These are phyloP conservation scores for Fusarium nanum DNA, from an alignment of 2,329 filamentous ascomycete species.

Conservation along the genomic window DNA sequence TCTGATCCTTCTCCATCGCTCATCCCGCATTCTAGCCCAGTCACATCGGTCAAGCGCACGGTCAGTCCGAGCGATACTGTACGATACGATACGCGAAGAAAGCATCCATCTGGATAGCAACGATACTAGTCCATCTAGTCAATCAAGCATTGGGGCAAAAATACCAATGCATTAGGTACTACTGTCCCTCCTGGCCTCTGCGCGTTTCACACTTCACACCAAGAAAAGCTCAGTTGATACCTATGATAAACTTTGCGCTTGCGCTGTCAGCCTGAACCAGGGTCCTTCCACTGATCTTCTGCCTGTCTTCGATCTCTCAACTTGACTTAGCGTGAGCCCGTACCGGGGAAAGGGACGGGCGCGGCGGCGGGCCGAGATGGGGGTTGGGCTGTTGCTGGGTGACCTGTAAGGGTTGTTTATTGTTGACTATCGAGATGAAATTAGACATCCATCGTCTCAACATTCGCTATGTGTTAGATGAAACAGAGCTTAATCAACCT, in stretches of 20 bases:
- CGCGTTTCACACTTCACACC: constrained; percentile 3
- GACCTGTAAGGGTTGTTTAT: constrained; percentile 19
- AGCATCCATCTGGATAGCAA: background rate
- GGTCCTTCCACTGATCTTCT: constrained; percentile 22
- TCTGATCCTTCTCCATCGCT: background rate
- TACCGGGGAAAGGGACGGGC: constrained; percentile 19
- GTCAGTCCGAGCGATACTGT: constrained; percentile 5
- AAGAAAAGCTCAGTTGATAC: background rate
- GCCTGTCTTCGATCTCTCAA: constrained; percentile 13
- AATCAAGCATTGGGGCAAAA: background rate
- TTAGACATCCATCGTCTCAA: constrained; percentile 7
- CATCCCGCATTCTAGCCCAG: constrained; percentile 7
- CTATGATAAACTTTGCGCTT: constrained; percentile 14
- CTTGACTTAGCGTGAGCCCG: constrained; percentile 22
- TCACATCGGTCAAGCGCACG: constrained; percentile 2
- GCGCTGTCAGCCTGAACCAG: constrained; percentile 2
- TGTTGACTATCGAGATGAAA: constrained; percentile 22
- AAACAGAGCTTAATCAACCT: constrained; percentile 3
- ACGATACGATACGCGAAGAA: constrained; percentile 6
- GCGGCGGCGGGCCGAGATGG: constrained; percentile 29
- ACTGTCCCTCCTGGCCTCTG: constrained; percentile 4
- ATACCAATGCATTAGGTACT: background rate
- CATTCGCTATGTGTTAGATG: background rate
- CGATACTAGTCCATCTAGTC: background rate
- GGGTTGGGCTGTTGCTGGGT: constrained; percentile 19